Evolutionary conservation across 306 rosid species (phyloP), one percentile per base, ranked within the genome.

Genomic region (Cicer pinnatifidum): DNA sequence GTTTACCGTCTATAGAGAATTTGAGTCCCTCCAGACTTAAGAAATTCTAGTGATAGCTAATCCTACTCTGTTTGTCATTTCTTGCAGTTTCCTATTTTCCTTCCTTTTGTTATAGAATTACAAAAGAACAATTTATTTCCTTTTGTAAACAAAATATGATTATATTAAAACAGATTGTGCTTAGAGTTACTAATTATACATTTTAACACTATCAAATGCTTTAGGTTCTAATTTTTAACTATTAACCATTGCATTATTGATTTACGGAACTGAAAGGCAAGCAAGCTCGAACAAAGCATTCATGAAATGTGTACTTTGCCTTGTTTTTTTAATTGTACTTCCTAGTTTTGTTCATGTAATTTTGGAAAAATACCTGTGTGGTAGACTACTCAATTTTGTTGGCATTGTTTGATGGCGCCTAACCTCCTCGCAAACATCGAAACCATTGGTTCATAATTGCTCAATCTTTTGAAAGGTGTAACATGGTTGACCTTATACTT

Each of bases 391-490:
- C 63, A 77, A 66, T 75, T 75, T 47, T 46, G 82, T 67, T 9
- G 80, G 81, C 45, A 77, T 79, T 87, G 89, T 83, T 75, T 86
- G 57, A 88, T 65, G 77, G 93, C 93, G 63, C 88, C 96, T 71
- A 88, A 76, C 86, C 91, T 89, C 72, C 86, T 89, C 28, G 93
- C 91, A 78, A 89, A 89, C 81, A 75, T 59, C 12, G 92, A 80
- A 68, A 86, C 86, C 71, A 87, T 86, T 76, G 86, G 85, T 67
- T 85, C 89, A 11, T 87, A 78, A 71, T 73, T 79, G 80, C 73
- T 75, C 67, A 84, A 44, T 73, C 75, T 69, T 37, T 83, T 76
- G 28, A 62, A 78, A 78, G 74, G 80, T 6, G 77, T 56, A 15
- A 68, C 0, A 7, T 67, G 71, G 20, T 45, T 83, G 52, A 75